Evolutionary conservation across 2,329 filamentous ascomycete species (phyloP).

Genomic region (Metarhizium album): DNA sequence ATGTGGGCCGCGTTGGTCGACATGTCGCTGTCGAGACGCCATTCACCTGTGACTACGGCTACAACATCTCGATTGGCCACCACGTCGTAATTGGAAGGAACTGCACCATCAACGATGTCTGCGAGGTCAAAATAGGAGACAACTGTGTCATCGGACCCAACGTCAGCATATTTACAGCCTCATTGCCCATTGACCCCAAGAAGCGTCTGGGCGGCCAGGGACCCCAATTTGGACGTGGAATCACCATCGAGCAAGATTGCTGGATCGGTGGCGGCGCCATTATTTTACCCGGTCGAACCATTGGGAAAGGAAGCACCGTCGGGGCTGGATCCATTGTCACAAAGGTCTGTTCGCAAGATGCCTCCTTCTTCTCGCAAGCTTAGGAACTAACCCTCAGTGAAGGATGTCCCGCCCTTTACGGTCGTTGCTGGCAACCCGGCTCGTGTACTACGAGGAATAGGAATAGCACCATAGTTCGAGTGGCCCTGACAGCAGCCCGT

Average conservation of each 20-base stretch:
- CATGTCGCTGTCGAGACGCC: constrained; percentile 74
- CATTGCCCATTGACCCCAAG: constrained; percentile 61
- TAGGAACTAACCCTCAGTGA: background rate
- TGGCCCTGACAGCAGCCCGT: background rate
- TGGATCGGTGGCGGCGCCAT: constrained; percentile 70
- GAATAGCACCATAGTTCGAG: constrained; percentile 17
- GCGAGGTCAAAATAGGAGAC: constrained; percentile 69
- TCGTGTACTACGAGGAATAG: constrained; percentile 37
- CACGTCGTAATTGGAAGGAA: constrained; percentile 74
- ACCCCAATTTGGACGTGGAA: constrained; percentile 56
- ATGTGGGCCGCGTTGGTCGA: constrained; percentile 56
- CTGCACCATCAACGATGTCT: constrained; percentile 81
- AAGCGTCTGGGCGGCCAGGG: constrained; percentile 64
- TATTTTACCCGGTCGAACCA: constrained; percentile 67
- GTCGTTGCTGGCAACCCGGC: constrained; percentile 62
- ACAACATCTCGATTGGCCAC: constrained; percentile 82
- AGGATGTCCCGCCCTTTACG: constrained; percentile 57
- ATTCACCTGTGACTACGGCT: constrained; percentile 90
- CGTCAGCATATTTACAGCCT: constrained; percentile 74
- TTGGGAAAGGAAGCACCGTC: constrained; percentile 69
- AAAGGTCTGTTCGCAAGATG: constrained; percentile 37
- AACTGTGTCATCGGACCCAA: constrained; percentile 70
- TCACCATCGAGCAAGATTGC: constrained; percentile 76
- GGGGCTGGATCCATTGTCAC: constrained; percentile 81
- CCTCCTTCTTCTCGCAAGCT: background rate